Conservation (phyloP, 345 rosid species). For the Litchi chinensis region DNA sequence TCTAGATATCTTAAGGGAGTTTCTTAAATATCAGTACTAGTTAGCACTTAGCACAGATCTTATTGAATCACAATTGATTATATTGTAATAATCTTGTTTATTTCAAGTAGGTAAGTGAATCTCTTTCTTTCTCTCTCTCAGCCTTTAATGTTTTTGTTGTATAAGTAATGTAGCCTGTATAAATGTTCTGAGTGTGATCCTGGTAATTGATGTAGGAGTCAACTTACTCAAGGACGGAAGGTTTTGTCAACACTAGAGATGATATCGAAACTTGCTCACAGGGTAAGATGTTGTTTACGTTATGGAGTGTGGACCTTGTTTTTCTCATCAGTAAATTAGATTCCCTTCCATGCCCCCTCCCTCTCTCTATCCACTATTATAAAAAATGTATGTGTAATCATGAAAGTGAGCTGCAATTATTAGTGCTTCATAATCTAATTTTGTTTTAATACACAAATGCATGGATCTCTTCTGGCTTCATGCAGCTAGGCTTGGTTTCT, state of each 20-base stretch:
- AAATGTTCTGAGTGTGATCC: constrained; percentile 9
- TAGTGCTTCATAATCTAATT: not conserved
- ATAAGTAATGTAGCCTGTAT: not conserved
- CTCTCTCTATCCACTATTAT: not conserved
- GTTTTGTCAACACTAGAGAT: constrained; percentile 75
- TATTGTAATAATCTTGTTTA: not conserved
- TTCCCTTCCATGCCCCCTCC: not conserved
- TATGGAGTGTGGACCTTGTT: not conserved
- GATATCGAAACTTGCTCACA: constrained; percentile 74
- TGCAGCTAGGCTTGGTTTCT: not conserved
- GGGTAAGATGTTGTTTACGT: constrained; percentile 51
- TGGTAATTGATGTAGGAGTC: constrained; percentile 51
- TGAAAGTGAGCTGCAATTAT: constrained; percentile 11
- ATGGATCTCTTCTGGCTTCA: not conserved
- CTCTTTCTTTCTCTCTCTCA: not conserved
- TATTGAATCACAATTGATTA: not conserved
- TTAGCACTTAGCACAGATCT: too few species aligned
- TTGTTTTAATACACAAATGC: not conserved
- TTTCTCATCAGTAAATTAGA: not conserved
- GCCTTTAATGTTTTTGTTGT: not conserved
- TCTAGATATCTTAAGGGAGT: not conserved
- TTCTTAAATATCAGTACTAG: not conserved
- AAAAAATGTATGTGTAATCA: not conserved
- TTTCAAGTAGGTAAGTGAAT: constrained; percentile 15
- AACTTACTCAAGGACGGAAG: constrained; percentile 89